phyloP scores from a whole-genome alignment of 306 rosid genomes.

The Begonia loranthoides region DNA sequence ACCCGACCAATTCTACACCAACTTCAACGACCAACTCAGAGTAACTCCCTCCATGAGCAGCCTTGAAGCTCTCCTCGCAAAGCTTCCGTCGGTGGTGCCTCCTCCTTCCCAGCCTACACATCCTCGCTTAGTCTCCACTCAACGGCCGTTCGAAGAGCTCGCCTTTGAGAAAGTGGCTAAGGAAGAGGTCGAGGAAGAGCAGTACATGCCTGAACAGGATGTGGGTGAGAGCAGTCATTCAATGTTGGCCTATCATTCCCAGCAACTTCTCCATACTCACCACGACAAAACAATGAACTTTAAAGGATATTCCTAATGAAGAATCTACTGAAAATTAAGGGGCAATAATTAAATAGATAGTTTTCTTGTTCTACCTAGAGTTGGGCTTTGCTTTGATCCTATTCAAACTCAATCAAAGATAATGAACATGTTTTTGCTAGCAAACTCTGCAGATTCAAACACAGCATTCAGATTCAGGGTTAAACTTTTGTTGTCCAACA shows the following conservation, averaged over 20 bases:
- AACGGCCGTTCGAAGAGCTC: slow-evolving; percentile 31
- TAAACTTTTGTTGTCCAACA: too few relatives aligned
- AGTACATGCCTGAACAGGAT: slow-evolving; percentile 35
- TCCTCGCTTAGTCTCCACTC: slow-evolving; percentile 10
- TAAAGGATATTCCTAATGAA: too few relatives aligned
- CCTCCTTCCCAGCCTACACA: slow-evolving; percentile 13
- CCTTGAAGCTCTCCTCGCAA: slow-evolving; percentile 59
- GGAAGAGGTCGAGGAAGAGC: slow-evolving; percentile 43
- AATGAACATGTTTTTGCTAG: too few relatives aligned
- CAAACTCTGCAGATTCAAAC: too few relatives aligned
- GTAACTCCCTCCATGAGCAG: slow-evolving; percentile 72
- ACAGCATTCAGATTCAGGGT: too few relatives aligned
- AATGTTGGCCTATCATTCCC: slow-evolving; percentile 1
- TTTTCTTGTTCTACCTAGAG: too few relatives aligned
- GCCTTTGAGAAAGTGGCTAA: slow-evolving; percentile 50
- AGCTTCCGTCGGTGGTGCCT: slow-evolving; percentile 60
- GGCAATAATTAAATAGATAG: too few relatives aligned
- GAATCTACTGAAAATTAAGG: too few relatives aligned
- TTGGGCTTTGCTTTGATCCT: too few relatives aligned
- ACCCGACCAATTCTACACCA: slow-evolving; percentile 18
- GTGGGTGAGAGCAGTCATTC: slow-evolving; percentile 23
- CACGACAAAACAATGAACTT: slow-evolving; percentile 33
- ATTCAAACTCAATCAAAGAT: too few relatives aligned
- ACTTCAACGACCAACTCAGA: slow-evolving; percentile 27
- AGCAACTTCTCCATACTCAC: slow-evolving; percentile 28